phyloP scores from a whole-genome alignment of 2,329 filamentous ascomycete genomes.

The Exophiala bonariae region DNA sequence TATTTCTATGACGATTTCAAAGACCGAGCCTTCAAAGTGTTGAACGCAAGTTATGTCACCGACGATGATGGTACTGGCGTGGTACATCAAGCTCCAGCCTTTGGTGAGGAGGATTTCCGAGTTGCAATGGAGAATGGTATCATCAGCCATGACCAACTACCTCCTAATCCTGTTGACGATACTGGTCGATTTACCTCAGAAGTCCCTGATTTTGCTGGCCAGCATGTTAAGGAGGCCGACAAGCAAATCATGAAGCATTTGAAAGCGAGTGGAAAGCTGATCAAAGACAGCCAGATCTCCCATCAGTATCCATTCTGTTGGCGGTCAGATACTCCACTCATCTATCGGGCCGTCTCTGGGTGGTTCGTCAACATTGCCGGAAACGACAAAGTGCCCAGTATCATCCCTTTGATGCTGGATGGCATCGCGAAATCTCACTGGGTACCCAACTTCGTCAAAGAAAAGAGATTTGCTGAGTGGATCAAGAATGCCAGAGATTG shows the following conservation, averaged over 20 bases:
- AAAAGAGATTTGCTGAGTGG: slow-evolving; percentile 83
- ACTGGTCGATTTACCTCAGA: slow-evolving; percentile 73
- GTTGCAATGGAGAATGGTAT: slow-evolving; percentile 71
- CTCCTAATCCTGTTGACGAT: slow-evolving; percentile 81
- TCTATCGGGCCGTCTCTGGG: slow-evolving; percentile 83
- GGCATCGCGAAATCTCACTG: slow-evolving; percentile 83
- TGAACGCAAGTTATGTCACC: slow-evolving; percentile 79
- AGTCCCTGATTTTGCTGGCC: slow-evolving; percentile 73
- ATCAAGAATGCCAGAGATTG: slow-evolving; percentile 82
- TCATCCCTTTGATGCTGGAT: slow-evolving; percentile 77
- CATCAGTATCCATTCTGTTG: slow-evolving; percentile 89
- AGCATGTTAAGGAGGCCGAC: slow-evolving; percentile 84
- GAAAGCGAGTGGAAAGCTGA: slow-evolving; percentile 69
- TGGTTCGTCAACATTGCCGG: slow-evolving; percentile 87
- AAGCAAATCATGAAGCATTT: slow-evolving; percentile 85
- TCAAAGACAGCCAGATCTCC: slow-evolving; percentile 76
- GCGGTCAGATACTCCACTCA: slow-evolving; percentile 82
- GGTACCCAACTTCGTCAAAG: slow-evolving; percentile 83
- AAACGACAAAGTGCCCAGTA: slow-evolving; percentile 35
- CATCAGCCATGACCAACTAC: slow-evolving; percentile 69
- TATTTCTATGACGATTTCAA: slow-evolving; percentile 85
- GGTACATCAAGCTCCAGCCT: slow-evolving; percentile 84
- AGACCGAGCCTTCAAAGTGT: slow-evolving; percentile 72
- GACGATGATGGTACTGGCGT: slow-evolving; percentile 83
- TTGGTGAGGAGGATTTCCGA: slow-evolving; percentile 88